phyloP scores from a whole-genome alignment of 148 eudicot species.

The Vaccinium darrowii region DNA sequence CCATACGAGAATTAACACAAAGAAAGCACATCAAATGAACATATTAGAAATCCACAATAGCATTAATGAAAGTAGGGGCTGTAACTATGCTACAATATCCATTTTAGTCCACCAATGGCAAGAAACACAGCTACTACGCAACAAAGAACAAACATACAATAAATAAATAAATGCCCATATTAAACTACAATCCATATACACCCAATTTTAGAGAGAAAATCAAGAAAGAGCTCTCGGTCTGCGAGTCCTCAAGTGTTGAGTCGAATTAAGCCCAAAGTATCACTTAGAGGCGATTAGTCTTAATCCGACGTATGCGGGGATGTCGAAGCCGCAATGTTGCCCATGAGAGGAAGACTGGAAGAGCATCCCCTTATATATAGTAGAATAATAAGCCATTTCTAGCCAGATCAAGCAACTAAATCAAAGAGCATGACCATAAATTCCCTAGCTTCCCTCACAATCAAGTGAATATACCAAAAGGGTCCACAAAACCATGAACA shows the following conservation, averaged over 20 bases:
- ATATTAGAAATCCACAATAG: neutral
- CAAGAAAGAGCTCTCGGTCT: too few relatives aligned
- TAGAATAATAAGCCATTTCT: too few relatives aligned
- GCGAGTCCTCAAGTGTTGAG: too few relatives aligned
- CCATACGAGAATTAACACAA: neutral
- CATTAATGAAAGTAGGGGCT: neutral
- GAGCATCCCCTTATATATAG: too few relatives aligned
- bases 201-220: too few relatives aligned
- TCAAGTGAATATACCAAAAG: slow-evolving; percentile 5
- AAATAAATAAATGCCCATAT: neutral
- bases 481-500: neutral
- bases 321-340: too few relatives aligned
- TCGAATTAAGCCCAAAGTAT: too few relatives aligned
- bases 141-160: neutral
- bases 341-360: too few relatives aligned
- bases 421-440: neutral
- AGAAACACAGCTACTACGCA: neutral
- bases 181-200: too few relatives aligned
- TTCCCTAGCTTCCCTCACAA: slow-evolving; percentile 14
- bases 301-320: too few relatives aligned
- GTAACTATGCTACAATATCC: neutral
- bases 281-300: too few relatives aligned
- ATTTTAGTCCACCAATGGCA: slow-evolving; percentile 10
- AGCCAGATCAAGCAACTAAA: slow-evolving; percentile 9
- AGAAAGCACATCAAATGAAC: neutral